Conservation (phyloP, 768 basidiomycete species). For the Rhizopogon rudus region DNA sequence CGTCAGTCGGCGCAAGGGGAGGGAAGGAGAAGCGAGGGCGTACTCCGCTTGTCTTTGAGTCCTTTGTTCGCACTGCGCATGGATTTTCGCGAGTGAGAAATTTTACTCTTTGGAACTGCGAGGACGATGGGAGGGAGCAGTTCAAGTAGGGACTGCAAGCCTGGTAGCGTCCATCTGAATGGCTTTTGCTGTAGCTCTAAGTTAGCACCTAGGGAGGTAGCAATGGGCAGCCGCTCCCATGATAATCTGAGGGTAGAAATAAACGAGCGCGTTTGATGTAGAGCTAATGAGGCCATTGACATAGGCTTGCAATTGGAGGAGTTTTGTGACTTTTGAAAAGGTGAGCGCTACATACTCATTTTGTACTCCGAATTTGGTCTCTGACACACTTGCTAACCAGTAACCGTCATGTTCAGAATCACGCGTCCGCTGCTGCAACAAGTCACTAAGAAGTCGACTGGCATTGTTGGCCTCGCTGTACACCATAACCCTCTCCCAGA, state of each 20-base stretch:
- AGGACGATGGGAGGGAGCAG: constrained; percentile 85
- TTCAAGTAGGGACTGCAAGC: constrained; percentile 50
- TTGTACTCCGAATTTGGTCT: constrained; percentile 1
- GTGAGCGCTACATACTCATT: background rate
- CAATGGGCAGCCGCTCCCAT: constrained; percentile 15
- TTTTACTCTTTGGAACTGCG: constrained; percentile 92
- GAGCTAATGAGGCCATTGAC: constrained; percentile 37
- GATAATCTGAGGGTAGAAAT: constrained; percentile 17
- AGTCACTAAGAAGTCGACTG: constrained; percentile 72
- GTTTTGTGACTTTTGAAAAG: background rate
- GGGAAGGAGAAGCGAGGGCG: constrained; percentile 18
- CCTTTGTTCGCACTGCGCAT: constrained; percentile 96
- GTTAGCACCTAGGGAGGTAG: constrained; percentile 14
- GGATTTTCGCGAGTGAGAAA: constrained; percentile 89
- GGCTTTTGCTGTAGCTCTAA: constrained; percentile 19
- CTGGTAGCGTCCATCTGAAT: constrained; percentile 33
- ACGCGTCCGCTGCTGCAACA: constrained; percentile 68
- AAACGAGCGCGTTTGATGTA: constrained; percentile 28
- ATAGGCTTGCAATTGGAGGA: constrained; percentile 4
- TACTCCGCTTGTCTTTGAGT: constrained; percentile 89
- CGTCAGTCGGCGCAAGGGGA: constrained; percentile 3
- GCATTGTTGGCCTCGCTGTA: constrained; percentile 78
- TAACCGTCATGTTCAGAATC: constrained; percentile 63
- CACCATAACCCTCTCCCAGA: constrained; percentile 83
- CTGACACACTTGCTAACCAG: constrained; percentile 11